Conservation (phyloP, 2,329 filamentous ascomycete species). For the Fusarium sp. region DNA sequence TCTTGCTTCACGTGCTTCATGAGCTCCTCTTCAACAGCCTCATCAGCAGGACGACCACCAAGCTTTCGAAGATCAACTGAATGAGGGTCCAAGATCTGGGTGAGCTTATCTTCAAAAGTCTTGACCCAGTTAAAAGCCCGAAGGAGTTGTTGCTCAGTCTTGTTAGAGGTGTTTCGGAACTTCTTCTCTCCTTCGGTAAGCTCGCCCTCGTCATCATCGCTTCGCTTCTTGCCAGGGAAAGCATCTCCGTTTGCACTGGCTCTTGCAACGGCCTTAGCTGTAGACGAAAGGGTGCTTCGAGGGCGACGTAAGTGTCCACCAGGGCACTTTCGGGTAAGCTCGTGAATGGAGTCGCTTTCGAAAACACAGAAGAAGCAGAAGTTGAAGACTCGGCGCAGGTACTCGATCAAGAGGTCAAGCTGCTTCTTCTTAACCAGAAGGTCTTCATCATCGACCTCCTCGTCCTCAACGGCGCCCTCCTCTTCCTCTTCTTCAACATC, state of each 20-base stretch:
- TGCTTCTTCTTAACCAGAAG: constrained; percentile 95
- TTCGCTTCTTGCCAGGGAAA: constrained; percentile 85
- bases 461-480: constrained; percentile 81
- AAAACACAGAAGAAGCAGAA: constrained; percentile 99
- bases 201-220: constrained; percentile 67
- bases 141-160: constrained; percentile 90
- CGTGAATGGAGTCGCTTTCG: constrained; percentile 96
- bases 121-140: constrained; percentile 99
- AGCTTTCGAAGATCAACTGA: constrained; percentile 89
- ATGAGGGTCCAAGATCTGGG: constrained; percentile 91
- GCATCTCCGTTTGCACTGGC: constrained; percentile 85
- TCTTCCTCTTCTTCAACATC: constrained; percentile 81
- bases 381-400: constrained; percentile 94
- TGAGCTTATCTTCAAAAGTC: constrained; percentile 96
- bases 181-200: constrained; percentile 72
- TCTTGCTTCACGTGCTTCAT: constrained; percentile 93
- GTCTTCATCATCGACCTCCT: constrained; percentile 91
- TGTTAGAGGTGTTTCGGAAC: constrained; percentile 74
- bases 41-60: constrained; percentile 86
- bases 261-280: constrained; percentile 84
- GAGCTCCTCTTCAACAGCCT: constrained; percentile 88
- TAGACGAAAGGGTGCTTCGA: constrained; percentile 82
- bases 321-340: constrained; percentile 93
- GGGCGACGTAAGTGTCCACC: constrained; percentile 96
- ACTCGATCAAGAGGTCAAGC: constrained; percentile 94